phyloP scores from a whole-genome alignment of 202 grass and related monocot species.

The Miscanthus sacchariflorus region DNA sequence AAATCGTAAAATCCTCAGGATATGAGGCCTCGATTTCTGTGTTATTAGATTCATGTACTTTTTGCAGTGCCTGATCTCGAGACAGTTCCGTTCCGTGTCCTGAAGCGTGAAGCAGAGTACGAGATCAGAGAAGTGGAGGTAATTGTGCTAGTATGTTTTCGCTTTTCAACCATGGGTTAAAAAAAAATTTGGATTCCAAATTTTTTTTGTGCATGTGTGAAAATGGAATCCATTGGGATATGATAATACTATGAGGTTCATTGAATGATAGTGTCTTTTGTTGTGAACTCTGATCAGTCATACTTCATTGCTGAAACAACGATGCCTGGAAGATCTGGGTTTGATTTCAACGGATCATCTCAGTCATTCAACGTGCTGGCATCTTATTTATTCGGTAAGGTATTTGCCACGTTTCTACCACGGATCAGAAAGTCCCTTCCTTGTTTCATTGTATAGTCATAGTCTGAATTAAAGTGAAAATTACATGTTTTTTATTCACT shows the following conservation, averaged over 20 bases:
- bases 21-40: constrained; percentile 12
- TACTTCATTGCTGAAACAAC: constrained; percentile 87
- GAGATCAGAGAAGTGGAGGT: constrained; percentile 99
- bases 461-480: neutral
- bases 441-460: neutral
- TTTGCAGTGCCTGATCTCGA: constrained; percentile 85
- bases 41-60: neutral
- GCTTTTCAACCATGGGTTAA: neutral
- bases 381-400: constrained; percentile 95
- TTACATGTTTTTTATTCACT: neutral
- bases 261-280: neutral
- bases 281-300: constrained; percentile 50
- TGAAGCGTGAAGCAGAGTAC: constrained; percentile 71
- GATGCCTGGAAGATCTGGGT: constrained; percentile 81
- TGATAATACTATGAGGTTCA: neutral
- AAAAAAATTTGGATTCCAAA: no score
- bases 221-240: neutral
- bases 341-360: constrained; percentile 87
- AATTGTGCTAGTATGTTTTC: neutral
- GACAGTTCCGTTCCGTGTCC: constrained; percentile 66
- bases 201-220: neutral
- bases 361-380: constrained; percentile 87
- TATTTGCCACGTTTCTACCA: constrained; percentile 49
- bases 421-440: neutral
- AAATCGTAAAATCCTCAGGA: neutral